A percentile compares a stretch with the other conserved stretches of the same genome.
Evolutionary conservation across 768 basidiomycete genomes (phyloP).

Genomic region (Leccinum subtestaceum): DNA sequence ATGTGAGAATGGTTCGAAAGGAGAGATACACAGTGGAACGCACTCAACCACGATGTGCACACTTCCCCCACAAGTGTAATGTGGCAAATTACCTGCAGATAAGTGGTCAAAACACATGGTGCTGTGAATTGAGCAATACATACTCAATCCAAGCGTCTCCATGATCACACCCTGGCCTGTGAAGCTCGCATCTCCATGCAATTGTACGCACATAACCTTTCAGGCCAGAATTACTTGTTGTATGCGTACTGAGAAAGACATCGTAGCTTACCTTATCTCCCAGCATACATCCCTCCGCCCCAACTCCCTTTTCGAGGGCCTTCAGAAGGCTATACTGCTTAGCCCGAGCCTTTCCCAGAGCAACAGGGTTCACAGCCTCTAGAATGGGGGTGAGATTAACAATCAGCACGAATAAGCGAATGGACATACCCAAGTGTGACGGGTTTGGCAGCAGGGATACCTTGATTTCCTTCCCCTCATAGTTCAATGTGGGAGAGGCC

Average conservation of each 20-base stretch:
- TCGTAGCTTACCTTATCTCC: conserved; percentile 29
- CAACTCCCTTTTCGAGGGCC: conserved; percentile 43
- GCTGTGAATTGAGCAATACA: conserved; percentile 20
- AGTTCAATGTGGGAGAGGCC: conserved; percentile 61
- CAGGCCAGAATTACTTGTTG: conserved; percentile 24
- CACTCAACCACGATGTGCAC: conserved; percentile 38
- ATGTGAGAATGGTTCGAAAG: background rate
- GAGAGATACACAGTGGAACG: background rate
- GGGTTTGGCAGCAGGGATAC: conserved; percentile 80
- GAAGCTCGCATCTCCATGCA: conserved; percentile 92
- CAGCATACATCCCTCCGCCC: conserved; percentile 27
- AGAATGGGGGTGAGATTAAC: background rate
- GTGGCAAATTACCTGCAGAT: conserved; percentile 72
- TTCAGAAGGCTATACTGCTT: conserved; percentile 84
- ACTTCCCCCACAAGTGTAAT: conserved; percentile 88
- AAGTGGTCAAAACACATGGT: background rate
- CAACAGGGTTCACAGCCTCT: conserved; percentile 89
- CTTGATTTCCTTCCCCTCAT: conserved; percentile 51
- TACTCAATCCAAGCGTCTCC: conserved; percentile 82
- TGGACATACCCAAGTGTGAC: conserved; percentile 59
- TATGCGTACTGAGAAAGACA: background rate
- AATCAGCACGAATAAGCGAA: background rate
- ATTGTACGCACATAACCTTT: conserved; percentile 81
- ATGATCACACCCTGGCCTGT: conserved; percentile 89
- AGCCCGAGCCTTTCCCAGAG: conserved; percentile 84